Base-by-base conservation (phyloP, 2,329 filamentous ascomycete genomes). In the Didymella lethalis region DNA sequence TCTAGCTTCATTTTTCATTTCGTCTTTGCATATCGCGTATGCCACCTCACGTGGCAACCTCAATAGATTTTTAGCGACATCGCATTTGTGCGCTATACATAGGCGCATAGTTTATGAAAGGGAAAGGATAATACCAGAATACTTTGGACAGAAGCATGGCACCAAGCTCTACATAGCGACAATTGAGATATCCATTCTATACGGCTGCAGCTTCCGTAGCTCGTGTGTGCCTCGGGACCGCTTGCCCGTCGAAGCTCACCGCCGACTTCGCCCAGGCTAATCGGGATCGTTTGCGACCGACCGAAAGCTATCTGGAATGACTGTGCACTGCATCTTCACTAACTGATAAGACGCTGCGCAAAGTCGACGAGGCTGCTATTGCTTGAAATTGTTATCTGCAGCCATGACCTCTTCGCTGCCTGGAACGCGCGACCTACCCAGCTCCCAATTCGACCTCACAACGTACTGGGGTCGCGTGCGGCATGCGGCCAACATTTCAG, bases 391-490 rank as follows among this genome's bases (percentile, higher is more conserved):
- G n/a, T 25, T 43, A 7, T 14, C n/a, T 23, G 34, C 40, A 54
- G 29, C 34, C 36, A 88, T 89, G 86, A 87, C 86, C 41, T 81
- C 85, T 46, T 87, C 87, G 26, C 76, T 88, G 28, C 86, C 86
- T 26, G 86, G 87, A 55, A 85, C 78, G 67, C 90, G 94, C 77
- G 92, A 97, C 78, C 85, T 97, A 65, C 95, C 95, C 62, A 87
- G 88, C 56, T 99, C 95, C 54, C 92, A 93, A 79, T 94, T 96
- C 85, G 92, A 99, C 76, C 84, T 99, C 72, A 87, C 80, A 75
- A 97, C 93, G 46, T 99, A 99, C 81, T 95, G 91, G 91, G 95
- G 95, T 65, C 89, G 95, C 59, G 95, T 98, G 73, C 87, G 86
- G 80, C 94, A 99, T 82, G 89, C 93, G 18, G 90, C 91, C 61